Conservation (phyloP, 1,284 basidiomycete species). For the Phellopilus nigrolimitatus region DNA sequence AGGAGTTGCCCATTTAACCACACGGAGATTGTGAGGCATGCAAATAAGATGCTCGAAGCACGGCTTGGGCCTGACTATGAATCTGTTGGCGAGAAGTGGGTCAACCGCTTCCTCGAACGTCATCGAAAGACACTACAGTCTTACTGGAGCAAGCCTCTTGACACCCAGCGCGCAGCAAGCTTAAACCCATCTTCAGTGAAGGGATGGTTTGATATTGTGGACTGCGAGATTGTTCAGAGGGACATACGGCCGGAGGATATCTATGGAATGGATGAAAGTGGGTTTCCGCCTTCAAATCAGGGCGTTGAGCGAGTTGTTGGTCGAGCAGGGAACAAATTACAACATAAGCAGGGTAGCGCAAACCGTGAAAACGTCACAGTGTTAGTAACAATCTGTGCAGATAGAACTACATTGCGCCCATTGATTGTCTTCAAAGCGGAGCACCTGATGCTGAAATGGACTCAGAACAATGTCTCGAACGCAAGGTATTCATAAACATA, state of each 20-base stretch:
- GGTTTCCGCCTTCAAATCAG: conserved; percentile 26
- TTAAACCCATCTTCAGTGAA: conserved; percentile 27
- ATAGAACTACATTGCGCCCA: too few species aligned
- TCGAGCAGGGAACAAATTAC: conserved; percentile 26
- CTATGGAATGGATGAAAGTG: conserved; percentile 35
- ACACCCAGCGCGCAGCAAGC: conserved; percentile 24
- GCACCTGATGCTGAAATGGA: conserved; percentile 29
- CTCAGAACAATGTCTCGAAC: conserved; percentile 26
- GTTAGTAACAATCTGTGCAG: too few species aligned
- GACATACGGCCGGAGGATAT: conserved; percentile 28
- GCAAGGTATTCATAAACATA: conserved; percentile 24
- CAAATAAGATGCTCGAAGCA: not conserved
- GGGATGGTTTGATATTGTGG: conserved; percentile 27
- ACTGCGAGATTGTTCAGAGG: conserved; percentile 21
- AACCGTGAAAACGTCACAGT: too few species aligned
- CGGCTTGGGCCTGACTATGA: not conserved
- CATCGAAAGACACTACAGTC: conserved; percentile 23
- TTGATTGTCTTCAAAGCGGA: conserved; percentile 20
- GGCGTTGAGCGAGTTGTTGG: conserved; percentile 29
- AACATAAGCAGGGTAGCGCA: too few species aligned
- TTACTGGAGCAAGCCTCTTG: conserved; percentile 29
- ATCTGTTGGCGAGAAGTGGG: conserved; percentile 19
- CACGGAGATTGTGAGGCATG: not conserved
- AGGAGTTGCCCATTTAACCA: conserved; percentile 22
- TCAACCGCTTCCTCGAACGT: conserved; percentile 14